Base-by-base conservation (phyloP, 2,329 filamentous ascomycete genomes). In the Pseudogymnoascus sp. region DNA sequence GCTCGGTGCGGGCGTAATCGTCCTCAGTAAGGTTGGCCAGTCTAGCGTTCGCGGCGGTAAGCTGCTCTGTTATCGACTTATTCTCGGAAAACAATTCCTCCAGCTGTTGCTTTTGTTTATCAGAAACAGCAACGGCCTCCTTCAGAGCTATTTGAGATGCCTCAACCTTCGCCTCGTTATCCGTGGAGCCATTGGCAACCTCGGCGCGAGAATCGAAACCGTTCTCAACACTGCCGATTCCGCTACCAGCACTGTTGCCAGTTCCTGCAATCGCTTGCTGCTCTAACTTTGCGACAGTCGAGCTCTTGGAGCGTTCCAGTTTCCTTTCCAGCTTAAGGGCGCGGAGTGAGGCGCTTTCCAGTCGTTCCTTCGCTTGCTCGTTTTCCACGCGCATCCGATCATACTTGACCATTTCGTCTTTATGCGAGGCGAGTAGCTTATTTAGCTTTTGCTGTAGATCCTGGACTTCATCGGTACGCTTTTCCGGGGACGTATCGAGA, bases 281-380 rank as follows among this genome's bases (percentile, higher is more conserved):
- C 73, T 97, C 94, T 64, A 99, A 77, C 73, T 96, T 96, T 65
- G 92, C 90, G 1, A 97, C 92, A 63, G 96, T 92, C 14, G 86
- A 78, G 72, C 94, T 99, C 75, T 91, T 93, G 23, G 89, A 85
- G 45, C 94, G 86, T 73, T 99, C 94, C 61, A 97, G 80, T 73
- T 92, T 94, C 78, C 96, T 95, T 74, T 99, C 94, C 0, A 94
- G 94, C 68, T 95, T 90, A 78, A 97, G 91, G 71, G 96, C 97
- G 67, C 94, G 85, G 64, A 96, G 80, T 4, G 92, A 96, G 14
- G 93, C 94, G 35, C 85, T 88, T 72, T 97, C 93, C 19, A 97
- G 80, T 65, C 93, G 89, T 70, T 94, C 90, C 55, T 91, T 91
- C 3, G 96, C 80, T 68, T 90, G 86, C 61, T 95, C 89, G 70